Conservation (phyloP, 108 stramenopile genomes). For the Skeletonema grethae region DNA sequence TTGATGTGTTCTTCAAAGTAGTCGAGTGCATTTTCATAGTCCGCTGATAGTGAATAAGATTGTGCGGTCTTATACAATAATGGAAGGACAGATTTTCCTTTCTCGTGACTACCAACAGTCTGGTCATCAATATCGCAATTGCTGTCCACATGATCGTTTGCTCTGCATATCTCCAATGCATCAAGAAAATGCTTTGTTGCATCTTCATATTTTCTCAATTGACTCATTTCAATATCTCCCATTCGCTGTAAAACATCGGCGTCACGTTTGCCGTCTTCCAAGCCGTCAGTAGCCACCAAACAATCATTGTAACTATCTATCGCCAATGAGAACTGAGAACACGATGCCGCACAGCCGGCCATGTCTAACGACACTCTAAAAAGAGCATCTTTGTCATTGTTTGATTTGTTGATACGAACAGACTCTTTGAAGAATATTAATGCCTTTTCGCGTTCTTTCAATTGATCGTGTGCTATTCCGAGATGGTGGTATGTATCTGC, state of each 20-base stretch:
- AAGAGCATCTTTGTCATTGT: slow-evolving; percentile 19
- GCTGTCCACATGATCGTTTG: background rate
- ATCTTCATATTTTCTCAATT: slow-evolving; percentile 34
- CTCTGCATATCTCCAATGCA: slow-evolving; percentile 35
- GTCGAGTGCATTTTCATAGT: slow-evolving; percentile 42
- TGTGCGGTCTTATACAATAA: slow-evolving; percentile 38
- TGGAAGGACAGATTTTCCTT: slow-evolving; percentile 4
- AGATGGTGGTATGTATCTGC: slow-evolving; percentile 47
- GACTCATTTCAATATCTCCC: slow-evolving; percentile 42
- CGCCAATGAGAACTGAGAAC: slow-evolving; percentile 28
- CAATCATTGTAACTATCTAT: slow-evolving; percentile 47
- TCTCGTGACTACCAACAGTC: background rate
- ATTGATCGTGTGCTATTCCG: slow-evolving; percentile 26
- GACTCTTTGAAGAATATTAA: slow-evolving; percentile 48
- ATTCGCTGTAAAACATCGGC: slow-evolving; percentile 31
- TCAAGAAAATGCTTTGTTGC: slow-evolving; percentile 42
- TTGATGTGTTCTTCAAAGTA: slow-evolving; percentile 47
- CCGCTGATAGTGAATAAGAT: slow-evolving; percentile 23
- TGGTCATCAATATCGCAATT: background rate
- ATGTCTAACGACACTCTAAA: slow-evolving; percentile 37
- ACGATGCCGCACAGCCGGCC: slow-evolving; percentile 27
- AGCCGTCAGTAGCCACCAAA: slow-evolving; percentile 17
- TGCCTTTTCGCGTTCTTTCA: slow-evolving; percentile 36
- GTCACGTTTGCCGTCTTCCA: slow-evolving; percentile 18
- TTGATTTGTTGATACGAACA: slow-evolving; percentile 35